Conservation (phyloP, 2,329 filamentous ascomycete species). For the Colletotrichum chlorophyti region DNA sequence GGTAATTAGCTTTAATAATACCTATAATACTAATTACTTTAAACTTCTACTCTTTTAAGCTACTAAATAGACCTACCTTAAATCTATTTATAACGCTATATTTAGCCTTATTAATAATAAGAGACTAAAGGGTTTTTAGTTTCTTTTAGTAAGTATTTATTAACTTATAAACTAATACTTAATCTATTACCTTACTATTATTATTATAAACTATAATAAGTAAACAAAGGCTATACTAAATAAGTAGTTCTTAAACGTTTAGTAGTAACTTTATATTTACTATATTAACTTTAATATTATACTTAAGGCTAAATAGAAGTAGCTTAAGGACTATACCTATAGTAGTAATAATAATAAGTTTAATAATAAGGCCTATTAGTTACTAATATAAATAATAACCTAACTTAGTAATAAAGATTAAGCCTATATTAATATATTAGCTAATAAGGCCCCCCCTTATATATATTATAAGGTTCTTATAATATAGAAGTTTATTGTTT, state of each 20-base stretch:
- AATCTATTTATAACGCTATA: neutral
- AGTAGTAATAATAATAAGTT: neutral
- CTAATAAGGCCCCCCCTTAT: too few relatives aligned
- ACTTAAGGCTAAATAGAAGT: neutral
- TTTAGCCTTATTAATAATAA: slow-evolving; percentile 10
- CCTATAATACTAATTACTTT: too few relatives aligned
- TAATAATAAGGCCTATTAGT: too few relatives aligned
- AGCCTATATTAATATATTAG: slow-evolving; percentile 1
- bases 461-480: too few relatives aligned
- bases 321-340: neutral
- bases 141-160: neutral
- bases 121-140: slow-evolving; percentile 1
- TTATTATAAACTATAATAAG: slow-evolving; percentile 1
- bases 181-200: slow-evolving; percentile 1
- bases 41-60: slow-evolving; percentile 20
- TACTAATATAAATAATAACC: too few relatives aligned
- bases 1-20: too few relatives aligned
- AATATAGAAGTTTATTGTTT: neutral
- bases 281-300: neutral
- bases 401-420: neutral
- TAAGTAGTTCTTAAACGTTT: neutral
- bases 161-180: neutral
- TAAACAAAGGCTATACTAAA: neutral
- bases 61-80: neutral
- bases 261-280: slow-evolving; percentile 10